A percentile compares a stretch with the other conserved stretches of the same genome.
These are phyloP conservation scores for Colletotrichum sp. DNA, from an alignment of 2,329 filamentous ascomycete genomes.

Conservation along the genomic window DNA sequence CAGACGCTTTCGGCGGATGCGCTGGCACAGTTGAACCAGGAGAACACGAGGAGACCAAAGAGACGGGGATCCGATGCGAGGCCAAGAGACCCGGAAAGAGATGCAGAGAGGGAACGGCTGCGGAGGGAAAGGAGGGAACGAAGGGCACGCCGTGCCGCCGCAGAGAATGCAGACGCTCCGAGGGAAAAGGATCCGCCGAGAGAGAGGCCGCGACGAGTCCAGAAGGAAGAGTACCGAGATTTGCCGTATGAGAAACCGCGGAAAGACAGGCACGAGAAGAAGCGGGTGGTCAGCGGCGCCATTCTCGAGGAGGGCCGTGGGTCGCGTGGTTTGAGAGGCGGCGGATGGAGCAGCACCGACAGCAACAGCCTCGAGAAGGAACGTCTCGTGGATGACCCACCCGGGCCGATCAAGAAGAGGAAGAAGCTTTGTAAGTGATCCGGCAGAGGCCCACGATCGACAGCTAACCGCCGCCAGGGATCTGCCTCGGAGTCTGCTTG, in stretches of 20 bases:
- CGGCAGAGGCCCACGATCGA: slow-evolving; percentile 21
- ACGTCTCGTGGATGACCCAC: slow-evolving; percentile 48
- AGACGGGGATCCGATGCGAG: slow-evolving; percentile 30
- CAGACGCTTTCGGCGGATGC: slow-evolving; percentile 55
- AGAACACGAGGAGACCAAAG: slow-evolving; percentile 54
- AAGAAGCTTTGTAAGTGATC: slow-evolving; percentile 66
- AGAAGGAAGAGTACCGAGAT: slow-evolving; percentile 28
- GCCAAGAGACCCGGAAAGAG: slow-evolving; percentile 31
- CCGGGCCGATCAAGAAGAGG: slow-evolving; percentile 51
- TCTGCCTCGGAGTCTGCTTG: slow-evolving; percentile 58
- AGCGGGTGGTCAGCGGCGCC: slow-evolving; percentile 72
- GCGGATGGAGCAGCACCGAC: slow-evolving; percentile 44
- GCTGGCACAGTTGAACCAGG: slow-evolving; percentile 68
- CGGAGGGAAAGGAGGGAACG: slow-evolving; percentile 24
- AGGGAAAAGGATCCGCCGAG: not conserved
- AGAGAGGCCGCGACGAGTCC: slow-evolving; percentile 13
- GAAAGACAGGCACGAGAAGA: slow-evolving; percentile 51
- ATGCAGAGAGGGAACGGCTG: slow-evolving; percentile 36
- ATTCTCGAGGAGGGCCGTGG: slow-evolving; percentile 70
- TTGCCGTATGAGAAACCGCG: slow-evolving; percentile 35
- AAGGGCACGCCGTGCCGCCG: slow-evolving; percentile 14
- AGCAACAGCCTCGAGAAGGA: slow-evolving; percentile 56
- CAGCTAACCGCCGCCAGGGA: slow-evolving; percentile 47
- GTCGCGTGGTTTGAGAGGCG: slow-evolving; percentile 45
- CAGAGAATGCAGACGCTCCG: not conserved